Evolutionary conservation across 208 protist genomes (phyloP), one percentile per base, ranked within the genome.

Genomic region (Leishmania martiniquensis): DNA sequence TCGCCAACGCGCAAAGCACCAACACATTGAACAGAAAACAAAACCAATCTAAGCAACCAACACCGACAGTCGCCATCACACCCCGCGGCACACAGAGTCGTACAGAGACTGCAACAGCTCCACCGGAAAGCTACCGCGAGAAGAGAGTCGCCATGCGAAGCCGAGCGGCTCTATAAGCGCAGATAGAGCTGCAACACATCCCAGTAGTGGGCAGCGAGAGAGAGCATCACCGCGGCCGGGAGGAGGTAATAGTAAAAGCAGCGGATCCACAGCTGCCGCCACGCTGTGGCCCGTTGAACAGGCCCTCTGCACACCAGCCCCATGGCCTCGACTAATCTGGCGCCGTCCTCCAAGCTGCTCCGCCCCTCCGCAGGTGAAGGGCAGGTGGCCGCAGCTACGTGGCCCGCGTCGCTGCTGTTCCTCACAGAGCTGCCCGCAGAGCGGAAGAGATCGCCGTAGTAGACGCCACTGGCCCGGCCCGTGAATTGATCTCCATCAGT

Each of bases 401-500:
- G 17, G 9, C 37, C 22, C 10, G 37, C 34, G 37, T 69, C 68
- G 32, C 34, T n/a, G 52, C 32, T 49, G 52, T 55, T 39, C 34
- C 49, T 54, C 34, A 25, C 34, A 6, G 76, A 76, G 39, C 68
- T 57, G n/a, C 70, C 62, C 17, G 76, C 63, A 42, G 76, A 57
- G 49, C 70, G 81, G 63, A 87, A 73, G 52, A 87, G 37, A 49
- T 78, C 73, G 20, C 89, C 89, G 71, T 93, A 93, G 75, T 86
- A 91, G 6, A 91, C 81, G 45, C 89, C 89, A 70, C 89, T 93
- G 17, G 82, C 84, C 1, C 88, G 75, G 13, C 81, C 84, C 3
- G 78, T 88, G 68, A 88, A 90, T n/a, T 75, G 70, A 10, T 84
- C 84, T n/a, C 52, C 84, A 55, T 47, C 66, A 32, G 42, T 37